Evolutionary conservation across 768 basidiomycete species (phyloP), one percentile per base, ranked within the genome.

Genomic region (Mycena amicta): DNA sequence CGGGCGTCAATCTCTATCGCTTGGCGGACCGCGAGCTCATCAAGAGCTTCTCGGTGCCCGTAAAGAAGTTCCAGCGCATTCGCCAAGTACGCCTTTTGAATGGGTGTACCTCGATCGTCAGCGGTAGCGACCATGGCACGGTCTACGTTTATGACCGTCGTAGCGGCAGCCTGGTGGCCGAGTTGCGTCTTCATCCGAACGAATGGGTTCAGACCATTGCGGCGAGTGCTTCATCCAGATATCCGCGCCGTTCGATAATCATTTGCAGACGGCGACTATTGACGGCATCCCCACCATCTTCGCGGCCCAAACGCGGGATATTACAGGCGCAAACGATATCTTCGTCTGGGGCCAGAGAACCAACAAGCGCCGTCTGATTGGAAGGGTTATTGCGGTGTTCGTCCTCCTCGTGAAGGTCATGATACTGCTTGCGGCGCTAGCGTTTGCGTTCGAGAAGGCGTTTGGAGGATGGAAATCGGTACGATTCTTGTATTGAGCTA

Each of bases 71-170:
- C 20, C 40, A 3, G 22, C 27, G 27, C 49, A 30, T 56, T 26
- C 55, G 59, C 22, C 61, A 63, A 16, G 56, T 63, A 6, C 13
- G 22, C 6, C 53, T 66, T 39, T 31, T 29, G 5, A 56, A 66
- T 18, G 50, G 49, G n/a, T 22, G 59, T 13, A 20, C n/a, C 5
- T 16, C 40, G 16, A 47, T 66, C 16, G 49, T 66, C n/a, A 61
- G 62, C 22, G 56, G 58, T 1, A 63, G 59, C 46, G 65, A 66
- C 51, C 65, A 66, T 27, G 62, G 62, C 4, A 29, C 52, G 23
- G 57, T 66, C 5, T 66, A 63, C 37, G 43, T 66, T 1, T 56
- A 54, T 20, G 50, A 59, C 30, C 37, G 55, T 2, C 29, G 59
- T 3, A 53, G n/a, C 18, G 59, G 59, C 2, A 25, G 57, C 1